Evolutionary conservation across 148 eudicot species (phyloP), one percentile per base, ranked within the genome.

Genomic region (Chenopodium berlandieri): DNA sequence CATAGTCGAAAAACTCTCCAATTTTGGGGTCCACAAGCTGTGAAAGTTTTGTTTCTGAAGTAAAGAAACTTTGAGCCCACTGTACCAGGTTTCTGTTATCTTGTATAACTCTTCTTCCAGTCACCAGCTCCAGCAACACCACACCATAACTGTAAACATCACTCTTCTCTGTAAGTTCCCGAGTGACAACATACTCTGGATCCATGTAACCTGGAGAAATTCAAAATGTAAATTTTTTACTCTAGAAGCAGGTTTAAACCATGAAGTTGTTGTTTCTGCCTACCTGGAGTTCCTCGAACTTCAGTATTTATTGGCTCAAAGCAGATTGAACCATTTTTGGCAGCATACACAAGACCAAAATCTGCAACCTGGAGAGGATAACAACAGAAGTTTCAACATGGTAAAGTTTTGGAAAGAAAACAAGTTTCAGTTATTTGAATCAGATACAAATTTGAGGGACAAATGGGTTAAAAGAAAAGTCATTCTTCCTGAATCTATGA

Each of bases 201-300:
- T 97, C 99, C 93, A 97, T 88, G 82, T 94, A 97, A 81, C 99
- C 99, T 95, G 90, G 80, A 84, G 68, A 50, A 14, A 47, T 72
- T 23, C 31, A 12, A 50, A 32, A 58, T 70, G 31, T 12, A 82
- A 54, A 16, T 19, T n/a, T 44, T 22, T 19, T 31, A 31, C 16
- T 54, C 27, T 9, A 20, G 23, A 44, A 37, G 40, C 68, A 0
- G 63, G 27, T 58, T 34, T 74, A 27, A 73, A 40, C 5, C 0
- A 25, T 64, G 4, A 32, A 48, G 9, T 9, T 67, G n/a, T 20
- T 69, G 63, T 71, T 75, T 81, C 71, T 58, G 11, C 85, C 32
- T 60, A 94, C 99, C 99, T 86, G 99, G 98, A 75, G 99, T 94
- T 81, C 99, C 99, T 71, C 95, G 89, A 81, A 97, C 92, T 12